A percentile compares a stretch with the other conserved stretches of the same genome.
Evolutionary conservation across 2,329 filamentous ascomycete species (phyloP).

Genomic region (Penicillium sp.): DNA sequence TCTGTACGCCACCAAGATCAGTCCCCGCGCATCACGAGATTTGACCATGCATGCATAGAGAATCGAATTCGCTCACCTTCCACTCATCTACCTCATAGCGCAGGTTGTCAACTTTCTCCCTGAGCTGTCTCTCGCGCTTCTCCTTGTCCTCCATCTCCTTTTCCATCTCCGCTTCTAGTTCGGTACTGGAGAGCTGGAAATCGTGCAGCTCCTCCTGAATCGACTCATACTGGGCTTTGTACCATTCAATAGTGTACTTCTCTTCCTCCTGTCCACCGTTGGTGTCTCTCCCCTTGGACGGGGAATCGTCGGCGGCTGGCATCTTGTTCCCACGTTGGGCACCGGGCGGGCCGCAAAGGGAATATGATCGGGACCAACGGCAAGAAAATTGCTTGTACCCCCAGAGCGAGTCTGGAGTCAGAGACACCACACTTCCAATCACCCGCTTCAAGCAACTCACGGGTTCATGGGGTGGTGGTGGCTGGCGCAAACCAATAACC

Average conservation of each 20-base stretch:
- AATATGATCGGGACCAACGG: slow-evolving; percentile 12
- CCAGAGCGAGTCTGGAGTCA: neutral
- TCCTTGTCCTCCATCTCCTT: slow-evolving; percentile 95
- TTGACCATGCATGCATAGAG: neutral
- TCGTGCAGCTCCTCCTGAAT: slow-evolving; percentile 89
- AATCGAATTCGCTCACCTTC: slow-evolving; percentile 67
- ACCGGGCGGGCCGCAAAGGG: slow-evolving; percentile 22
- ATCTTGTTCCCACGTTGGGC: slow-evolving; percentile 33
- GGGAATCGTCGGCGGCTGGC: slow-evolving; percentile 40
- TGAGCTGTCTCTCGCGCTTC: slow-evolving; percentile 81
- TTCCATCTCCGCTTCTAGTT: slow-evolving; percentile 91
- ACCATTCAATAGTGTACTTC: slow-evolving; percentile 84
- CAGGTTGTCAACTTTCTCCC: slow-evolving; percentile 82
- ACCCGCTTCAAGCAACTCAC: slow-evolving; percentile 5
- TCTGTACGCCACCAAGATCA: slow-evolving; percentile 51
- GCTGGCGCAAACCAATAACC: slow-evolving; percentile 17
- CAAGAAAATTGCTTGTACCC: neutral
- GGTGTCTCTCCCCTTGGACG: slow-evolving; percentile 42
- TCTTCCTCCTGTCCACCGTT: slow-evolving; percentile 52
- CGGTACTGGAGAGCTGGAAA: slow-evolving; percentile 90
- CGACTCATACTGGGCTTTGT: slow-evolving; percentile 93
- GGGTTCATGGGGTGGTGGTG: slow-evolving; percentile 19
- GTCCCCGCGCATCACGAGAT: neutral
- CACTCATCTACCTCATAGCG: slow-evolving; percentile 95
- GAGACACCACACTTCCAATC: neutral